Evolutionary conservation across 257 asterid species (phyloP).

Genomic region (Rubia yunnanensis): DNA sequence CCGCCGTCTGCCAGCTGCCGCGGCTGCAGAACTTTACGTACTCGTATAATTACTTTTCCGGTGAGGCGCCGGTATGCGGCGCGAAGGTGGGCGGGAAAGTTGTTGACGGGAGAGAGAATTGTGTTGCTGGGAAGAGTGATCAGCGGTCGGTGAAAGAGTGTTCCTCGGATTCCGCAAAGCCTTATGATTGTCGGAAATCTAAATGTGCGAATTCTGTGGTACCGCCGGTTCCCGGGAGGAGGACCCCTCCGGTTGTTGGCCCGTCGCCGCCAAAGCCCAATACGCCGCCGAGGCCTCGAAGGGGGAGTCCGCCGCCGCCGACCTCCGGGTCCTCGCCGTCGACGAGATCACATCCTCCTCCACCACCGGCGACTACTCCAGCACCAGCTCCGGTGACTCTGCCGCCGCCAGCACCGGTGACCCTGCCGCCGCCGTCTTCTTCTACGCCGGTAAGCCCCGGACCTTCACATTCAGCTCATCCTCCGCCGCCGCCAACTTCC

Average conservation of each 20-base stretch:
- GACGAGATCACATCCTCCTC: conserved; percentile 37
- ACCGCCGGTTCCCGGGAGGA: not conserved
- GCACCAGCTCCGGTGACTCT: not conserved
- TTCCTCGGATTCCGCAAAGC: conserved; percentile 59
- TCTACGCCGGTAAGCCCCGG: conserved; percentile 13
- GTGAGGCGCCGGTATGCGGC: conserved; percentile 44
- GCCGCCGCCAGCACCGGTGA: conserved; percentile 12
- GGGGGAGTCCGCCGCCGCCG: conserved; percentile 32
- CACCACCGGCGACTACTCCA: conserved; percentile 20
- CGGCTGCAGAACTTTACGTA: conserved; percentile 52
- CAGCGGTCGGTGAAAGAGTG: conserved; percentile 69
- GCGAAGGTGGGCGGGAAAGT: conserved; percentile 20
- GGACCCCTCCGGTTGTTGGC: not conserved
- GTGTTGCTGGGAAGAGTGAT: conserved; percentile 48
- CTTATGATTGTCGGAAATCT: conserved; percentile 63
- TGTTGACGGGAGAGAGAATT: conserved; percentile 51
- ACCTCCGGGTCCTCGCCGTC: conserved; percentile 27
- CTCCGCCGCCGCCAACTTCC: conserved; percentile 7
- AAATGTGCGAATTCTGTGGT: conserved; percentile 25
- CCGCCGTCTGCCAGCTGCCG: conserved; percentile 44
- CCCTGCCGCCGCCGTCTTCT: conserved; percentile 18
- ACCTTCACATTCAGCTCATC: conserved; percentile 9
- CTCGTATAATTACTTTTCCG: conserved; percentile 48
- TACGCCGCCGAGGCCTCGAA: not conserved
- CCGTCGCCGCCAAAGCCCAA: conserved; percentile 22